phyloP scores from a whole-genome alignment of 495 filamentous ascomycete species.

The Penicillium ochrochloron region DNA sequence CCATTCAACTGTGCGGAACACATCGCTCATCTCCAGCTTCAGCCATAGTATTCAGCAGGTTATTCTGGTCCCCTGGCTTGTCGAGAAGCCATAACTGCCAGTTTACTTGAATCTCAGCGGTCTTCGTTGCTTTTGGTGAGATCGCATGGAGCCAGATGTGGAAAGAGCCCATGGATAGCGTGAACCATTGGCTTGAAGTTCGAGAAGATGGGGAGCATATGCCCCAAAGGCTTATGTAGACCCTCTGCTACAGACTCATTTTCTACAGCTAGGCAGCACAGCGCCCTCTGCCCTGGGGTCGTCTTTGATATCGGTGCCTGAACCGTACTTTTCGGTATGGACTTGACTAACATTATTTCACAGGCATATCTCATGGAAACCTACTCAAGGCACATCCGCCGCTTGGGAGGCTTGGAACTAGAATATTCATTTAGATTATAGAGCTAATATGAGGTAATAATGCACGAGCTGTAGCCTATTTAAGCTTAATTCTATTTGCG shows the following conservation, averaged over 20 bases:
- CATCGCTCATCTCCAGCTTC: slow-evolving; percentile 58
- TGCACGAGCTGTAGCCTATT: no score
- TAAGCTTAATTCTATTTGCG: neutral
- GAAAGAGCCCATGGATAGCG: slow-evolving; percentile 56
- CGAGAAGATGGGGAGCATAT: slow-evolving; percentile 26
- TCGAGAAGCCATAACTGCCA: slow-evolving; percentile 47
- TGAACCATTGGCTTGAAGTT: slow-evolving; percentile 59
- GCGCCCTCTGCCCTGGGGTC: slow-evolving; percentile 17
- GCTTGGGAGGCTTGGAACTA: no score
- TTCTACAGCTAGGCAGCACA: slow-evolving; percentile 25
- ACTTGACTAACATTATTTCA: neutral
- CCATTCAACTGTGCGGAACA: slow-evolving; percentile 57
- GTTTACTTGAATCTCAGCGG: slow-evolving; percentile 57
- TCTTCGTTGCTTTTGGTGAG: slow-evolving; percentile 63
- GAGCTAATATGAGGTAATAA: neutral
- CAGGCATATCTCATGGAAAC: neutral
- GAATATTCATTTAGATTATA: no score
- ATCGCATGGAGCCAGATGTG: slow-evolving; percentile 59
- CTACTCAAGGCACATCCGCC: neutral
- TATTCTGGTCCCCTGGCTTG: slow-evolving; percentile 61
- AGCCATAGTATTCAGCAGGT: slow-evolving; percentile 71
- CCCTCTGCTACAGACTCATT: slow-evolving; percentile 20
- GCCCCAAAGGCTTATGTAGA: slow-evolving; percentile 13
- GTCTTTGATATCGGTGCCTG: slow-evolving; percentile 18
- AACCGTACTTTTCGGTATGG: neutral